A percentile compares a stretch with the other conserved stretches of the same genome.
Conservation (phyloP, 1,284 basidiomycete genomes). For the Cystobasidium pallidum region DNA sequence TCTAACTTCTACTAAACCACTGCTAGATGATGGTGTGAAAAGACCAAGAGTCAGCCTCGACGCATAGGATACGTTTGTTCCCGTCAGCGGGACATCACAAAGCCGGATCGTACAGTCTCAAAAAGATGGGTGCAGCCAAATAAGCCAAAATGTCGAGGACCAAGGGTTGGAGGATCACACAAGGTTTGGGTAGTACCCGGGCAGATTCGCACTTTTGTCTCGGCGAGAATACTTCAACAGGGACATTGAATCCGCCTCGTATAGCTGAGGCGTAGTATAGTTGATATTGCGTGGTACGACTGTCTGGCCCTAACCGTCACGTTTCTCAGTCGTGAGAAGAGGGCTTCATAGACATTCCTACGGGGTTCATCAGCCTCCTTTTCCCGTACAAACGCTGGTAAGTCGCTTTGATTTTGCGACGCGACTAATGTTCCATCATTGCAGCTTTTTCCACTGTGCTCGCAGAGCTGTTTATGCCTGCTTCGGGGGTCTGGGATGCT, state of each 20-base stretch:
- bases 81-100: too few species aligned
- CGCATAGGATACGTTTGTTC: not conserved
- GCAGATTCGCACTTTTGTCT: too few species aligned
- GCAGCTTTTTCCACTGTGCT: not conserved
- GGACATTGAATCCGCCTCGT: not conserved
- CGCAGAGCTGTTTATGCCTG: not conserved
- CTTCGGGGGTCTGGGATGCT: too few species aligned
- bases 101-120: too few species aligned
- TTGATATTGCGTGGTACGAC: not conserved
- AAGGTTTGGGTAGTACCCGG: too few species aligned
- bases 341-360: not conserved
- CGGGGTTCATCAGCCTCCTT: not conserved
- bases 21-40: not conserved
- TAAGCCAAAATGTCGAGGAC: too few species aligned
- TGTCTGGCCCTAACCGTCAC: not conserved
- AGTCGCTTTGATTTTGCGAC: not conserved
- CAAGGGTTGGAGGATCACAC: too few species aligned
- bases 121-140: too few species aligned
- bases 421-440: not conserved
- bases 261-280: not conserved
- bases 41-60: conserved; percentile 1
- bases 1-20: too few species aligned
- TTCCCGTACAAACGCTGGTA: not conserved
- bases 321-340: not conserved
- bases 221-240: not conserved